phyloP scores from a whole-genome alignment of 2,329 filamentous ascomycete genomes.

The Calonectria leucothoes region DNA sequence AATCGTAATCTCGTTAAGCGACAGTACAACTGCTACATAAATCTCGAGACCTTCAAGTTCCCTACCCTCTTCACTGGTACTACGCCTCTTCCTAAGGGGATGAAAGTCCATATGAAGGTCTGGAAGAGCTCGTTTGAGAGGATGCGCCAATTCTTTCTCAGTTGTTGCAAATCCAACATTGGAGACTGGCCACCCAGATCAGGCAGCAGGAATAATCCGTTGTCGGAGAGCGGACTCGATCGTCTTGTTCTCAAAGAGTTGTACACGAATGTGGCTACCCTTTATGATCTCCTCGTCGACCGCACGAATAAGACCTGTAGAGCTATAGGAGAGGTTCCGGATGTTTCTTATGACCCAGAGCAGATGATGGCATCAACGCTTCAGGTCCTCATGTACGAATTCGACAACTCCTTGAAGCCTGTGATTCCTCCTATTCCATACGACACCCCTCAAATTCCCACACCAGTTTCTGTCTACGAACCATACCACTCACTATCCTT shows the following conservation, averaged over 20 bases:
- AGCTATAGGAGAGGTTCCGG: slow-evolving; percentile 74
- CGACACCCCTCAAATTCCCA: slow-evolving; percentile 83
- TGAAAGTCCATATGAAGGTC: slow-evolving; percentile 81
- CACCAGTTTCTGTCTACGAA: slow-evolving; percentile 72
- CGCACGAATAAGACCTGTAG: slow-evolving; percentile 82
- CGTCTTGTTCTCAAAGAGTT: slow-evolving; percentile 83
- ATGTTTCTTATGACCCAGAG: slow-evolving; percentile 65
- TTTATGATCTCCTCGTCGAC: slow-evolving; percentile 92
- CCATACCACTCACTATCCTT: slow-evolving; percentile 73
- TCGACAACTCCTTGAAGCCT: slow-evolving; percentile 87
- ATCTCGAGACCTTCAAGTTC: slow-evolving; percentile 91
- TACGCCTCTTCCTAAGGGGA: slow-evolving; percentile 80
- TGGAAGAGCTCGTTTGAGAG: slow-evolving; percentile 82
- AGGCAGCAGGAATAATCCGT: slow-evolving; percentile 89
- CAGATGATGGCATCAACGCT: slow-evolving; percentile 76
- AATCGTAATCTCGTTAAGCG: slow-evolving; percentile 82
- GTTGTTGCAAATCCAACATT: slow-evolving; percentile 71
- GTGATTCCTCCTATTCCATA: slow-evolving; percentile 93
- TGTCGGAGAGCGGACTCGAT: slow-evolving; percentile 88
- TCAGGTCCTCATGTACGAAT: slow-evolving; percentile 85
- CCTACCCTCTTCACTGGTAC: slow-evolving; percentile 89
- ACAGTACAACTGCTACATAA: slow-evolving; percentile 75
- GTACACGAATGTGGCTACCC: slow-evolving; percentile 85
- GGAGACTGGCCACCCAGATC: slow-evolving; percentile 91
- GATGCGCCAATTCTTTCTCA: slow-evolving; percentile 79